Evolutionary conservation across 352 stramenopile genomes (phyloP).

Genomic region (Phytophthora fragariae): DNA sequence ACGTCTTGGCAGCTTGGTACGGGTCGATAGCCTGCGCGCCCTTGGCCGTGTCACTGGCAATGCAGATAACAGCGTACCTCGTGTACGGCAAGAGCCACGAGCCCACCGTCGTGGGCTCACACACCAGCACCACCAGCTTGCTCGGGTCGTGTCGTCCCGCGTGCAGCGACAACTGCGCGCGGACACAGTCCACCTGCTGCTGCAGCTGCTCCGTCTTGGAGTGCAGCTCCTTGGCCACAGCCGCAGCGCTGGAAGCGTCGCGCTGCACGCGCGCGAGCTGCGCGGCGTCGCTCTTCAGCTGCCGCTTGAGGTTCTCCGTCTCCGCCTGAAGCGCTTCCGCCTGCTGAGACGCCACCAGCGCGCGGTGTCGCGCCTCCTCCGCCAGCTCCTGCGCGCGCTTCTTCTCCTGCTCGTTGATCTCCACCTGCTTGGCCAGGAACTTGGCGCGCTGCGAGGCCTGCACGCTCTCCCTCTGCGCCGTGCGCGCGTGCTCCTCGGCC

Average conservation of each 20-base stretch:
- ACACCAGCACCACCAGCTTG: conserved; percentile 84
- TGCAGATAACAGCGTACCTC: conserved; percentile 84
- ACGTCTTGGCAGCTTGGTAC: conserved; percentile 78
- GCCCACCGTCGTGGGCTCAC: conserved; percentile 80
- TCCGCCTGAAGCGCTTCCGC: conserved; percentile 78
- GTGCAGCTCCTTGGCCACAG: conserved; percentile 73
- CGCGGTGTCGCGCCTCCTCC: conserved; percentile 66
- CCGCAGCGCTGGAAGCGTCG: conserved; percentile 72
- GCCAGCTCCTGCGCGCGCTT: conserved; percentile 70
- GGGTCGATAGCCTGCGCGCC: conserved; percentile 57
- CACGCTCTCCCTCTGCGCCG: conserved; percentile 78
- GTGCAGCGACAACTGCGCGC: conserved; percentile 80
- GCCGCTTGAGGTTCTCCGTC: conserved; percentile 79
- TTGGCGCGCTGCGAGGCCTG: conserved; percentile 72
- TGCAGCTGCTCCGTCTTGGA: conserved; percentile 75
- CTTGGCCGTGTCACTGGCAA: conserved; percentile 62
- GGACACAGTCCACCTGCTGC: conserved; percentile 80
- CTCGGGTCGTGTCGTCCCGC: conserved; percentile 77
- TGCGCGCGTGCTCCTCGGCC: conserved; percentile 74
- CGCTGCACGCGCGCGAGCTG: conserved; percentile 77
- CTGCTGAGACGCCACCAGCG: conserved; percentile 68
- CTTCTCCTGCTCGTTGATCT: conserved; percentile 89
- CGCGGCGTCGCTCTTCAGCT: conserved; percentile 71
- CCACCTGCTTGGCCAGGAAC: conserved; percentile 78
- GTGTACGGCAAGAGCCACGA: conserved; percentile 89